phyloP scores from a whole-genome alignment of 176 grass and related monocot genomes.

The Carex kokanica region DNA sequence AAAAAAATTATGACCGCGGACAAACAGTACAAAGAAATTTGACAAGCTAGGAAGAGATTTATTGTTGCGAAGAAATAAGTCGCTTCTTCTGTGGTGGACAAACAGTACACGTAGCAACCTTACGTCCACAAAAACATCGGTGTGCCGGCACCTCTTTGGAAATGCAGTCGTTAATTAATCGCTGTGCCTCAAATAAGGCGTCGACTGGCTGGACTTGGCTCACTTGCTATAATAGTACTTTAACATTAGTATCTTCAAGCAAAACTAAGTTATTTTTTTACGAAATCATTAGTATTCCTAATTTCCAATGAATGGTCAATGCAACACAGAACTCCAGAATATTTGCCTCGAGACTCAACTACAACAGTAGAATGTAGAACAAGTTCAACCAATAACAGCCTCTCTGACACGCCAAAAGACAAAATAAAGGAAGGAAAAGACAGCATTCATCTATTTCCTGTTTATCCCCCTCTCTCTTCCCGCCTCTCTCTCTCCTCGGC shows the following conservation, averaged over 20 bases:
- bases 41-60: too few species aligned
- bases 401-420: not conserved
- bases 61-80: not conserved
- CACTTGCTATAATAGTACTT: not conserved
- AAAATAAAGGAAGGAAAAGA: not conserved
- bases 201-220: not conserved
- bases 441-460: not conserved
- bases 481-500: slow-evolving; percentile 28
- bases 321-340: not conserved
- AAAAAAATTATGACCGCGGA: too few species aligned
- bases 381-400: not conserved
- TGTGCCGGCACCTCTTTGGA: not conserved
- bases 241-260: too few species aligned
- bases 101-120: not conserved
- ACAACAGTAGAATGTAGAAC: not conserved
- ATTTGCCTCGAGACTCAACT: not conserved
- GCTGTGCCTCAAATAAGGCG: not conserved
- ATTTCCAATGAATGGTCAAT: not conserved
- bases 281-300: not conserved
- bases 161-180: not conserved
- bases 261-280: not conserved
- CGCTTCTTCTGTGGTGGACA: not conserved
- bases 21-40: too few species aligned
- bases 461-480: slow-evolving; percentile 22
- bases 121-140: not conserved